A percentile compares a stretch with the other conserved stretches of the same genome.
Conservation (phyloP, 768 basidiomycete species). For the Asterophora lycoperdoides region DNA sequence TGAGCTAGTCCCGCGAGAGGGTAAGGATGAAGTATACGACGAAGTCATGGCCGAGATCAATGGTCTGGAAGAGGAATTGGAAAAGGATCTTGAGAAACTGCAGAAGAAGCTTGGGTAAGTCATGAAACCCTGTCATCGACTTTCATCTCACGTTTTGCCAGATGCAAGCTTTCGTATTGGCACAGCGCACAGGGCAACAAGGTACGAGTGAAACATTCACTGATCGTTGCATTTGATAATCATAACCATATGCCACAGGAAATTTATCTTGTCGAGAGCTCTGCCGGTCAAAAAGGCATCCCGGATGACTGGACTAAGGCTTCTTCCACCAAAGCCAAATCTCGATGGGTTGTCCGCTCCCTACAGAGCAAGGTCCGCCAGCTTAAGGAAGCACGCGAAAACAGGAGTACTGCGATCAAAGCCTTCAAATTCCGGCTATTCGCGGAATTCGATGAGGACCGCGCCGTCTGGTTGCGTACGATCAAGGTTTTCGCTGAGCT, state of each 20-base stretch:
- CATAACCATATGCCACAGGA: slow-evolving; percentile 45
- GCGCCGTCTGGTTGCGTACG: slow-evolving; percentile 76
- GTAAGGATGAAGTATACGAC: slow-evolving; percentile 86
- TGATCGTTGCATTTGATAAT: neutral
- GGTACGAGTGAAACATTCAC: slow-evolving; percentile 31
- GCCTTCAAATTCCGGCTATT: slow-evolving; percentile 78
- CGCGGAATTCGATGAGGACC: slow-evolving; percentile 78
- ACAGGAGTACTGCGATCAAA: slow-evolving; percentile 72
- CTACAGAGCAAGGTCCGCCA: slow-evolving; percentile 67
- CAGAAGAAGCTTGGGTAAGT: slow-evolving; percentile 64
- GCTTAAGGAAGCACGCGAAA: slow-evolving; percentile 93
- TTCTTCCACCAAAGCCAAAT: slow-evolving; percentile 70
- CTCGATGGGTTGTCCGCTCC: slow-evolving; percentile 75
- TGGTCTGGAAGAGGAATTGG: slow-evolving; percentile 65
- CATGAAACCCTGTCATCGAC: neutral
- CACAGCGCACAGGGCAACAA: slow-evolving; percentile 81
- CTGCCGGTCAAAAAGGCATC: slow-evolving; percentile 53
- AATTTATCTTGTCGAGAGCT: slow-evolving; percentile 83
- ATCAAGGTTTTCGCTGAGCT: slow-evolving; percentile 87
- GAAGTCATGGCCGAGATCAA: slow-evolving; percentile 66
- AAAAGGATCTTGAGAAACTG: slow-evolving; percentile 61
- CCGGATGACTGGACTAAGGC: slow-evolving; percentile 84
- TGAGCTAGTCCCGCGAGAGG: slow-evolving; percentile 76
- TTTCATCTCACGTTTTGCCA: slow-evolving; percentile 11
- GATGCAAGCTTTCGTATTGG: slow-evolving; percentile 34